Evolutionary conservation across 2,329 filamentous ascomycete species (phyloP), one percentile per base, ranked within the genome.

Genomic region (Alternaria sp.): DNA sequence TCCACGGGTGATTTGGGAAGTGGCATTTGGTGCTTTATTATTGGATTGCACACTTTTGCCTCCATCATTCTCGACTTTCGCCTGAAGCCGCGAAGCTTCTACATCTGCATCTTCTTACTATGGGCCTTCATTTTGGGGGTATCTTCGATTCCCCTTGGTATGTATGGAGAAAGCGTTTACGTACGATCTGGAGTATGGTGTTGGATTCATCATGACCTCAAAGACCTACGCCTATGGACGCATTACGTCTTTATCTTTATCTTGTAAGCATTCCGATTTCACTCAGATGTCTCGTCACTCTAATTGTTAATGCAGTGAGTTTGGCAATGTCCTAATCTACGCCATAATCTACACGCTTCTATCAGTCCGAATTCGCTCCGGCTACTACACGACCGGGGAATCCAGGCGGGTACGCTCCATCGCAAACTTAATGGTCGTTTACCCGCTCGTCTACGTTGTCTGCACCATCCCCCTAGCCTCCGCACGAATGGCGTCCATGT

Each of bases 181-280:
- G 86, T 88, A n/a, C 81, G 87, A 17, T 88, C 88, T 29, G 85
- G 85, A 9, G 83, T 86, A 8, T 91, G 88, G 81, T 90, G 88
- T 72, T 90, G 88, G 88, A 83, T 90, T 57, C 85, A 85, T 57
- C 75, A 80, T 3, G 76, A 81, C 14, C 85, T 85, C 63, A 79
- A 83, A 40, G 72, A 77, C 2, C 79, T 88, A 7, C 85, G 88
- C 21, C 79, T 90, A 0, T 81, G 82, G 62, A 81, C 86, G 0
- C 88, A 90, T 68, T 90, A 90, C 62, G 75, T 89, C 31, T 90
- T 85, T 84, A 87, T 90, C 54, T 89, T 85, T 67, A 71, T 83
- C 24, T 79, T 81, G 69, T 72, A 66, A 58, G 64, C 41, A 6
- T 14, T 39, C 2, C 8, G 4, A 23, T 8, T 1, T 4, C 21